Evolutionary conservation across 768 basidiomycete species (phyloP), one percentile per base, ranked within the genome.

Genomic region (Boletus patriciae): DNA sequence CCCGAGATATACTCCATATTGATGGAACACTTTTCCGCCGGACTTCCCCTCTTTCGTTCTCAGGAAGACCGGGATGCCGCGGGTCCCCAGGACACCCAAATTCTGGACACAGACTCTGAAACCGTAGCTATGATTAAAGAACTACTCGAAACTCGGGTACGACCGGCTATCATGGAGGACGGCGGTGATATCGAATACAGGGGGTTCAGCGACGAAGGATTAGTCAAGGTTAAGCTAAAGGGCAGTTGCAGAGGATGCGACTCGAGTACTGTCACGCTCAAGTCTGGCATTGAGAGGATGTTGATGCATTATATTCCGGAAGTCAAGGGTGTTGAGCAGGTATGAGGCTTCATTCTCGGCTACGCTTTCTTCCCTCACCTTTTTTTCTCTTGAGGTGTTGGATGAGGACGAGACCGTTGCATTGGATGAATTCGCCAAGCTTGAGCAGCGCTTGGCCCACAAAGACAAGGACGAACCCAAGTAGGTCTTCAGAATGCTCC

Each of bases 121-220:
- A 92, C 93, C 4, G 93, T 99, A 4, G 97, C 93, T 9, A 99
- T 98, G 96, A 94, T 99, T 64, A 99, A 99, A 72, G 97, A 99
- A 70, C 71, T 98, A 38, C 77, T 99, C 48, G 96, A 98, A 69
- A 98, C 95, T 3, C 78, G 97, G 15, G 94, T 99, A 18, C 78
- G 97, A 52, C 97, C 97, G 6, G 92, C 94, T 6, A 98, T 99
- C 58, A 95, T 95, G 91, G 97, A 98, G 71, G 96, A 99, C 54
- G 97, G 97, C 0, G 97, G 97, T 3, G 97, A 98, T 70, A 94
- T 99, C 55, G 96, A 98, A 74, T 99, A 91, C 70, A 83, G 88
- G 36, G 94, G 92, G 4, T 96, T 98, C 66, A 81, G 83, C 48
- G 92, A 96, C 61, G 84, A 84, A 21, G 91, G 90, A 3, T 66